phyloP scores from a whole-genome alignment of 2,329 filamentous ascomycete species.

The Colletotrichum tabaci region DNA sequence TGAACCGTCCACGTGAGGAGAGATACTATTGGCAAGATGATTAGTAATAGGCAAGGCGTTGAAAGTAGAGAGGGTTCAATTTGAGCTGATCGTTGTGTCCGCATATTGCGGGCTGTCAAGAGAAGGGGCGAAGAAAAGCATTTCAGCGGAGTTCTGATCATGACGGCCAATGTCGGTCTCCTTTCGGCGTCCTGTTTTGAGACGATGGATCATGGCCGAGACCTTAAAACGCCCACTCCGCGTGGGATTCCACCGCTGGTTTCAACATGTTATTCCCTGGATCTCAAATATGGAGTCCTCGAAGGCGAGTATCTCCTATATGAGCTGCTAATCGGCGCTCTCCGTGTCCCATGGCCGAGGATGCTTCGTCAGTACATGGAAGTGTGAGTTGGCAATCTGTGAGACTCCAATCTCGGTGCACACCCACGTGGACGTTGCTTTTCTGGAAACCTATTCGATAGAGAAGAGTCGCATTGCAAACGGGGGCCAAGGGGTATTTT shows the following conservation, averaged over 20 bases:
- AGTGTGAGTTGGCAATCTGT: constrained; percentile 2
- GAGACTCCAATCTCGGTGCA: neutral
- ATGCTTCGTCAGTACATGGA: neutral
- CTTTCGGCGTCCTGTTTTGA: neutral
- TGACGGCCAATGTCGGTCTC: neutral
- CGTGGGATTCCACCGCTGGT: neutral
- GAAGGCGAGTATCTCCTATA: too few relatives aligned
- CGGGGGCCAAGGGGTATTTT: neutral
- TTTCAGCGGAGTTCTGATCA: neutral
- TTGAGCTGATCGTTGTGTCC: constrained; percentile 11
- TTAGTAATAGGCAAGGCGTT: neutral
- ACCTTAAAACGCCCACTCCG: neutral
- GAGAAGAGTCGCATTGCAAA: constrained; percentile 13
- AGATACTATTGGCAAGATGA: neutral
- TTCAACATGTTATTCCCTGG: neutral
- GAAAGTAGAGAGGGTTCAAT: neutral
- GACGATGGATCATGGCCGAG: neutral
- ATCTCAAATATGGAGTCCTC: neutral
- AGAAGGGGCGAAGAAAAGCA: neutral
- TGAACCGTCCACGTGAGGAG: neutral
- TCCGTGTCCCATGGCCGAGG: neutral
- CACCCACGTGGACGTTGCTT: constrained; percentile 29
- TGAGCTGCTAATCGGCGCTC: neutral
- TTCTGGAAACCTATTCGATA: constrained; percentile 33
- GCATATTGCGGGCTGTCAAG: neutral